Evolutionary conservation across 2,329 filamentous ascomycete species (phyloP).

Genomic region (Boeremia exigua): DNA sequence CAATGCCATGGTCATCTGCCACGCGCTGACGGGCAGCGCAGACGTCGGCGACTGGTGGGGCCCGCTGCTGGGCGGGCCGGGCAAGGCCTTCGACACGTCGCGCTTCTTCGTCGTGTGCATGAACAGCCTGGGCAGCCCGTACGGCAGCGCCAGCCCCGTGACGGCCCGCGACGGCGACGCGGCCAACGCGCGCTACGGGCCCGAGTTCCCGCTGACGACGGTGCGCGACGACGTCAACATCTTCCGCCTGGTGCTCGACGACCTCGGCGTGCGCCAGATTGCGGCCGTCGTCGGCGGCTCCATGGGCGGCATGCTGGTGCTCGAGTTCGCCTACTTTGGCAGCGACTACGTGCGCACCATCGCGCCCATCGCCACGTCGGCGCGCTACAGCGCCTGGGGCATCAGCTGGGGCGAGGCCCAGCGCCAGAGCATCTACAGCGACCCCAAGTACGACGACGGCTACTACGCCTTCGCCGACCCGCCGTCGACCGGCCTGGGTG

Average conservation of each 20-base stretch:
- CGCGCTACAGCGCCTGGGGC: slow-evolving; percentile 84
- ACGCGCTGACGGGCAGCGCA: slow-evolving; percentile 83
- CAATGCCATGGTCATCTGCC: slow-evolving; percentile 75
- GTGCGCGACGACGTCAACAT: slow-evolving; percentile 93
- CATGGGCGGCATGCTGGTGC: slow-evolving; percentile 87
- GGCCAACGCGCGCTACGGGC: slow-evolving; percentile 80
- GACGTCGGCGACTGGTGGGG: slow-evolving; percentile 92
- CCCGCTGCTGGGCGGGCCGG: slow-evolving; percentile 77
- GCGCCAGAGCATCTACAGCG: slow-evolving; percentile 92
- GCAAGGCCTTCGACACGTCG: slow-evolving; percentile 79
- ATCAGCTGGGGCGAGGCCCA: slow-evolving; percentile 92
- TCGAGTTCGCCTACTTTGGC: slow-evolving; percentile 91
- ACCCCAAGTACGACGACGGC: slow-evolving; percentile 97
- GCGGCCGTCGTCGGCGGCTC: slow-evolving; percentile 83
- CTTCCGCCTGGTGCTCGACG: slow-evolving; percentile 80
- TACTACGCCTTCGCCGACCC: slow-evolving; percentile 91
- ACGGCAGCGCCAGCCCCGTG: slow-evolving; percentile 85
- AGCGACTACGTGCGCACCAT: slow-evolving; percentile 81
- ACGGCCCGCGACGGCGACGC: slow-evolving; percentile 85
- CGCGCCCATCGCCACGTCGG: slow-evolving; percentile 84
- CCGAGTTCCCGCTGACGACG: slow-evolving; percentile 94
- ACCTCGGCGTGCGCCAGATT: slow-evolving; percentile 78
- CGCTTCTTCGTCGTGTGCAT: slow-evolving; percentile 86
- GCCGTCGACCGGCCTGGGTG: slow-evolving; percentile 83
- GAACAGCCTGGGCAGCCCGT: slow-evolving; percentile 84